These are phyloP conservation scores for Petunia hybrid DNA, from an alignment of 305 asterid species.

Conservation along the genomic window DNA sequence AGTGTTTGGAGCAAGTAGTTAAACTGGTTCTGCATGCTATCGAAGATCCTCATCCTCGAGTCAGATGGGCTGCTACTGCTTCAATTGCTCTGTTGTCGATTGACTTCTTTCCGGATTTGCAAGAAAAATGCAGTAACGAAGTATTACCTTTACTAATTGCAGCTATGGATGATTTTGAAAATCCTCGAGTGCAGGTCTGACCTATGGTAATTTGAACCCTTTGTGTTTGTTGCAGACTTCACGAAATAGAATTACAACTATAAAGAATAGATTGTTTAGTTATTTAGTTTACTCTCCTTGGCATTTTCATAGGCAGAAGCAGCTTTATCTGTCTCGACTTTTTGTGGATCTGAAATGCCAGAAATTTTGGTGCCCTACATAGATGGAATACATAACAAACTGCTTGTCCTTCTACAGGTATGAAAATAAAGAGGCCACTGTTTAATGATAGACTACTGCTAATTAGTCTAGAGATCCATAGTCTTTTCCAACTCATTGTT, in stretches of 20 bases:
- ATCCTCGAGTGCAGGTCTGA: conserved; percentile 38
- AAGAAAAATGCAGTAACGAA: conserved; percentile 29
- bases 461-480: too few relatives aligned
- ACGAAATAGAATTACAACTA: background rate
- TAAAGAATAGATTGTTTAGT: too few relatives aligned
- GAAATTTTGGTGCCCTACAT: conserved; percentile 39
- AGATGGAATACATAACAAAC: conserved; percentile 38
- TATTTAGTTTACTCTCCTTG: too few relatives aligned
- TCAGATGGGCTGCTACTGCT: conserved; percentile 33
- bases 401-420: conserved; percentile 33
- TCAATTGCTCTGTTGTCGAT: conserved; percentile 35
- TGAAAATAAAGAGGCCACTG: too few relatives aligned
- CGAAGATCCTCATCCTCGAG: conserved; percentile 41
- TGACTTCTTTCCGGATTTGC: conserved; percentile 38
- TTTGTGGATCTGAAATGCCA: conserved; percentile 39
- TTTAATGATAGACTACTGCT: too few relatives aligned
- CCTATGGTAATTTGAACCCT: background rate
- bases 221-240: background rate
- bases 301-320: conserved; percentile 36
- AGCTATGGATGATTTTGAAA: conserved; percentile 39
- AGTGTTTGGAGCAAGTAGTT: conserved; percentile 38
- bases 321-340: conserved; percentile 38
- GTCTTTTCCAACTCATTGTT: too few relatives aligned
- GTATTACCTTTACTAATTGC: conserved; percentile 35
- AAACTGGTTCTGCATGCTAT: conserved; percentile 34